Evolutionary conservation across 371 early-diverging fungal species (phyloP).

Genomic region (Blakeslea trispora): DNA sequence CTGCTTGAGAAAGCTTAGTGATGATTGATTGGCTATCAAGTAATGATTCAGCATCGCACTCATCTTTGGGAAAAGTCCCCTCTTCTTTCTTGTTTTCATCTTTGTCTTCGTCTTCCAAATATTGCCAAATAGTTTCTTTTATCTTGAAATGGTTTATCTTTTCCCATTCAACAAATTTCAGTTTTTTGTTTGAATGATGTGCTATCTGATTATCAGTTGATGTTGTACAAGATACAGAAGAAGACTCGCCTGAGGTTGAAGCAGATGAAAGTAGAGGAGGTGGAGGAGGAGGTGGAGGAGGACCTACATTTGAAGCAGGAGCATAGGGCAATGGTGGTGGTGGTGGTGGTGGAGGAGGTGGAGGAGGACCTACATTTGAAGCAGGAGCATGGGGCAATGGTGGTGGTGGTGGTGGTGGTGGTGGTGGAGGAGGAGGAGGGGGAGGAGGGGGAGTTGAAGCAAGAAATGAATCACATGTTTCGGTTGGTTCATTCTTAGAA

Average conservation of each 20-base stretch:
- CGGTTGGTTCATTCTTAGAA: too few species aligned
- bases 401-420: constrained; percentile 19
- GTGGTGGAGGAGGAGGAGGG: neutral
- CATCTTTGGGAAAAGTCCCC: neutral
- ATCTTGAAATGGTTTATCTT: constrained; percentile 67
- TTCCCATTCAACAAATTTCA: constrained; percentile 87
- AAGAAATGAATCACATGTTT: neutral
- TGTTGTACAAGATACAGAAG: constrained; percentile 25
- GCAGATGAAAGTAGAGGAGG: constrained; percentile 14
- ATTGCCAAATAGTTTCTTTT: constrained; percentile 62
- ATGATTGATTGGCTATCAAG: constrained; percentile 22
- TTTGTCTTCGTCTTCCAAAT: constrained; percentile 25
- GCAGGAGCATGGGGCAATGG: constrained; percentile 10
- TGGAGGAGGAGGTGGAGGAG: constrained; percentile 15
- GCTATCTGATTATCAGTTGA: constrained; percentile 8
- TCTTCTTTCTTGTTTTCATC: constrained; percentile 7
- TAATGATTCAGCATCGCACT: neutral
- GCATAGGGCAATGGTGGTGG: constrained; percentile 27
- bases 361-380: constrained; percentile 1
- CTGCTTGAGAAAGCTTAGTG: constrained; percentile 49
- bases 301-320: neutral
- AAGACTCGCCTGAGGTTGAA: constrained; percentile 30
- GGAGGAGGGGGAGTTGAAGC: constrained; percentile 8
- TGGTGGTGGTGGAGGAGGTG: constrained; percentile 15
- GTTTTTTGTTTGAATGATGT: constrained; percentile 66